Evolutionary conservation across 1,139 yeast species (phyloP), one percentile per base, ranked within the genome.

Genomic region (Hansenula lynferdii): DNA sequence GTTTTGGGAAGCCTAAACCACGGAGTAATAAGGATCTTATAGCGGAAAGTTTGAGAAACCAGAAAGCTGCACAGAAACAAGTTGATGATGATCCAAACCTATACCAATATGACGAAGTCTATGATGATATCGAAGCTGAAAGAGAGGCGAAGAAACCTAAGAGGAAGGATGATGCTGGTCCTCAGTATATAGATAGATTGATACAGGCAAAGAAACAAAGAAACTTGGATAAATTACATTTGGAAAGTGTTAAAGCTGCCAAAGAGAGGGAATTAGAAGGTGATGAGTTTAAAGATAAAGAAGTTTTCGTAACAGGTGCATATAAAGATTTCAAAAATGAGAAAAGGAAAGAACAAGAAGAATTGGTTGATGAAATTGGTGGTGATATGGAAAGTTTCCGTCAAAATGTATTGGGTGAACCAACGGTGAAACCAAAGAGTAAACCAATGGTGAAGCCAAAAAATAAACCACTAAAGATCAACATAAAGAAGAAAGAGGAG

Each of bases 231-330:
- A 57, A 61, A 27, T 40, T 61, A 20, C 49, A 60, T 8, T 62
- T 71, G 1, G 52, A 54, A 30, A 69, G 59, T 19, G 39, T 54
- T 12, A 54, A 54, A 35, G 42, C 54, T 1, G 56, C 52, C 21
- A 49, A 47, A 21, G 65, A 62, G 37, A 42, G 65, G 14, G 64
- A 57, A 20, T 9, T 42, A n/a, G 65, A 59, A 37, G 61, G 61
- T 1, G 69, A 68, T 28, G 57, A 58, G 36, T 62, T 50, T 38
- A 60, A 58, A 8, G 69, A 58, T 21, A 67, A 64, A 43, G 75
- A 70, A 36, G 61, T 52, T 34, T 70, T 71, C 51, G 69, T 69
- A 6, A 67, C 77, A 0, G 43, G 61, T 1, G 67, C 70, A 0
- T 73, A 72, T 44, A 60, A 63, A 42, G 48, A 55, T 31, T 63